Evolutionary conservation across 805 yeast genomes (phyloP).

Genomic region (Monosporozyma yasuniensis): DNA sequence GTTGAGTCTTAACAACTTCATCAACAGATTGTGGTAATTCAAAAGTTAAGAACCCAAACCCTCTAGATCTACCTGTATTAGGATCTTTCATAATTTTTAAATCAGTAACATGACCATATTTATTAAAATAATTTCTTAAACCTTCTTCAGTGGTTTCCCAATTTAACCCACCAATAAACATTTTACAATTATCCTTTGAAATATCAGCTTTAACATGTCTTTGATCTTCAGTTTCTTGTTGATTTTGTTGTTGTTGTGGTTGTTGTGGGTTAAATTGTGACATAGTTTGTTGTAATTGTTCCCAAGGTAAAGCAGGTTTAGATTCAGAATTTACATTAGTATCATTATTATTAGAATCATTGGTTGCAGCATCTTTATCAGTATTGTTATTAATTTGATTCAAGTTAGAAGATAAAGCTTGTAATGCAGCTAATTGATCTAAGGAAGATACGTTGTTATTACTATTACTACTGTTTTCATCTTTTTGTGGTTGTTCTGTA

Average conservation of each 20-base stretch:
- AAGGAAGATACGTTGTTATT: slow-evolving; percentile 8
- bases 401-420: slow-evolving; percentile 29
- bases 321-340: not conserved
- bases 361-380: slow-evolving; percentile 7
- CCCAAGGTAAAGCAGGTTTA: slow-evolving; percentile 22
- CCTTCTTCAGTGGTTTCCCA: slow-evolving; percentile 97
- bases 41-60: slow-evolving; percentile 91
- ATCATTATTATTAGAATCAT: slow-evolving; percentile 4
- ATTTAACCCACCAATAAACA: slow-evolving; percentile 94
- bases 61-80: slow-evolving; percentile 81
- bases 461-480: slow-evolving; percentile 1
- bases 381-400: slow-evolving; percentile 17
- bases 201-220: slow-evolving; percentile 39
- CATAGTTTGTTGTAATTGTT: slow-evolving; percentile 29
- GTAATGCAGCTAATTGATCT: slow-evolving; percentile 30
- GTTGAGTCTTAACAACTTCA: slow-evolving; percentile 77
- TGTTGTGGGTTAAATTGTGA: slow-evolving; percentile 23
- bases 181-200: slow-evolving; percentile 72
- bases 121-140: slow-evolving; percentile 68
- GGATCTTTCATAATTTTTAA: slow-evolving; percentile 90
- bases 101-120: slow-evolving; percentile 83
- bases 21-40: slow-evolving; percentile 72
- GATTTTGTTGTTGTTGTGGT: slow-evolving; percentile 7
- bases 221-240: slow-evolving; percentile 10
- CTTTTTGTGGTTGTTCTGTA: slow-evolving; percentile 1